Percentiles rank a stretch among this genome's conserved stretches.
These are phyloP conservation scores for Madurella fahalii DNA, from an alignment of 2,329 filamentous ascomycete species.

Conservation along the genomic window DNA sequence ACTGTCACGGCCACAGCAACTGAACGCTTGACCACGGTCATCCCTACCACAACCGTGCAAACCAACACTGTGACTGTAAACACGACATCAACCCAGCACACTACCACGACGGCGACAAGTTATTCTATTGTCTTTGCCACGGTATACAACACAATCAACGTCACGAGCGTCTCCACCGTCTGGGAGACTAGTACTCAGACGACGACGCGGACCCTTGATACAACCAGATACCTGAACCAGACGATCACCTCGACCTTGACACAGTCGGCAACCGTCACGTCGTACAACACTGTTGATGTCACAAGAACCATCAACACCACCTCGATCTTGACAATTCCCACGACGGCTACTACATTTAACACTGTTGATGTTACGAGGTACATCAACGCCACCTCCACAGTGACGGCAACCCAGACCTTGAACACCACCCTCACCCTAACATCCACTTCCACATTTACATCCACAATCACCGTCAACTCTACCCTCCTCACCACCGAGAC, in stretches of 20 bases:
- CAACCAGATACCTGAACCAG: constrained; percentile 11
- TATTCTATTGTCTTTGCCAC: constrained; percentile 21
- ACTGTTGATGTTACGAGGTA: constrained; percentile 3
- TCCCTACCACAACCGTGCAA: constrained; percentile 8
- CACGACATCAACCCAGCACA: constrained; percentile 11
- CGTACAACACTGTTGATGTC: not conserved
- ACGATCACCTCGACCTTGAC: constrained; percentile 15
- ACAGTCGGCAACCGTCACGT: constrained; percentile 6
- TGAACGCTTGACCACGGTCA: not conserved
- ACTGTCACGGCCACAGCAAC: constrained; percentile 6
- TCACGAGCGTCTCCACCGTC: constrained; percentile 15
- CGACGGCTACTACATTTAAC: constrained; percentile 2
- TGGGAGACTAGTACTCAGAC: constrained; percentile 14
- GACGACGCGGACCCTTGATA: constrained; percentile 6
- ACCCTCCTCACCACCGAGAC: not conserved
- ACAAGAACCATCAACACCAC: constrained; percentile 7
- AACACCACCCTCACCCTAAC: not conserved
- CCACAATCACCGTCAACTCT: not conserved
- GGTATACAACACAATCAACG: constrained; percentile 19
- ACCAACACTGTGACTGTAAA: constrained; percentile 11
- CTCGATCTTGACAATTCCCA: not conserved
- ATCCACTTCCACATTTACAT: not conserved
- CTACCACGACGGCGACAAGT: constrained; percentile 13
- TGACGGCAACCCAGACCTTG: not conserved
- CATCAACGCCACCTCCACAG: constrained; percentile 3